Evolutionary conservation across 2,329 filamentous ascomycete species (phyloP), one percentile per base, ranked within the genome.

Genomic region (Apiospora rasikravindrae): DNA sequence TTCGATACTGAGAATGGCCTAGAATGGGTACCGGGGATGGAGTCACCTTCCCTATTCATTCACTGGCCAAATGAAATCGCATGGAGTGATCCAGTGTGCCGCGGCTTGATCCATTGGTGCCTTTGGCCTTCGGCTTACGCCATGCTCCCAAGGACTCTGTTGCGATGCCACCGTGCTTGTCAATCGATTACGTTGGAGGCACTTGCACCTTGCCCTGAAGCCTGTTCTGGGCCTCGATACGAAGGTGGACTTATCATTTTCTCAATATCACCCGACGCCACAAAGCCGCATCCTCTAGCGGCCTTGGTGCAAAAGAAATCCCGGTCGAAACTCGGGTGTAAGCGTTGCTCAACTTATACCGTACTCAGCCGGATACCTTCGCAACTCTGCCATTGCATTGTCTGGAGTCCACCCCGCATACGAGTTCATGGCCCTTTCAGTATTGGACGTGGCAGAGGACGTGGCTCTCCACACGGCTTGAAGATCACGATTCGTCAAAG

Each of bases 181-280:
- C 6, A 49, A 49, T n/a, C 45, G 19, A 49, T 61, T 61, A 37
- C 53, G 53, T 61, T 61, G 57, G 57, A 64, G 57, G 57, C 33
- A 64, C 57, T 24, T 33, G 57, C 40, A 40, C 40, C 24, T 29
- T 5, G 57, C 14, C 57, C 57, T 24, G 8, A 24, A 64, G 57
- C 57, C 57, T 64, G 57, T n/a, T 64, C 57, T 64, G 10, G 57
- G 13, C 40, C 57, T 33, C 57, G 57, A 64, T 64, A n/a, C 57
- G 33, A 64, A 64, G 40, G 57, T 37, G 19, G 24, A 64, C 33
- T 64, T 40, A 14, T 64, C 53, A 2, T 24, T 40, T 64, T 64
- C 33, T 11, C 33, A 40, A 19, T 13, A 40, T 40, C 22, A 64
- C 57, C 40, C 57, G 33, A 40, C 57, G 57, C 57, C 33, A 64